Conservation (phyloP, 2,329 filamentous ascomycete genomes). For the Dryadomyces quercus-mongolicae region DNA sequence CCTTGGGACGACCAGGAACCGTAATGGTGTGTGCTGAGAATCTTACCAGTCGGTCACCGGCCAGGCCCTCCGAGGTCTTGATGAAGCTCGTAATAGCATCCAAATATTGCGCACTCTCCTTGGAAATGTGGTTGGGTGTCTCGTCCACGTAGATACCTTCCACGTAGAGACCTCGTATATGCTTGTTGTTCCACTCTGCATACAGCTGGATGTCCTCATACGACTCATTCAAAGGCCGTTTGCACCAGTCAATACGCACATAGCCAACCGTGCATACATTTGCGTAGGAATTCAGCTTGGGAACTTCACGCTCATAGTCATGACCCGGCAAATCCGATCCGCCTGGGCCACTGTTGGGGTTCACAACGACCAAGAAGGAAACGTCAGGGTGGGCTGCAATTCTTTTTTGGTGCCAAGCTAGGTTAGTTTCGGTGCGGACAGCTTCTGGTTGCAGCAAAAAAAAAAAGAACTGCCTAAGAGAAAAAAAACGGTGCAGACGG, state of each 20-base stretch:
- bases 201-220: constrained; percentile 4
- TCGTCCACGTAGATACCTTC: constrained; percentile 10
- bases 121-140: constrained; percentile 7
- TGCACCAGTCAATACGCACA: constrained; percentile 7
- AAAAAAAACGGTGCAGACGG: background rate
- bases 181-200: background rate
- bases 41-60: constrained; percentile 4
- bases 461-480: background rate
- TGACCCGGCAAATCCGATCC: background rate
- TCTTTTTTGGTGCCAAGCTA: background rate
- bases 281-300: constrained; percentile 8
- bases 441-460: background rate
- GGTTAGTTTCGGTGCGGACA: background rate
- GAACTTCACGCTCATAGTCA: constrained; percentile 10
- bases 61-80: background rate
- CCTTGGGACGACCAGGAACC: too few relatives aligned
- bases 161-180: constrained; percentile 5
- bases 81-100: background rate
- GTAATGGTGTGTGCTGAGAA: too few relatives aligned
- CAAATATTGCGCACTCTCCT: constrained; percentile 1
- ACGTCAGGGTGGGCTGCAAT: background rate
- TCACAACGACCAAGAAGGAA: constrained; percentile 2
- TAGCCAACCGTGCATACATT: constrained; percentile 10
- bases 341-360: constrained; percentile 6
- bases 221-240: constrained; percentile 1